Conservation (phyloP, 345 rosid species). For the Brassica carinata region DNA sequence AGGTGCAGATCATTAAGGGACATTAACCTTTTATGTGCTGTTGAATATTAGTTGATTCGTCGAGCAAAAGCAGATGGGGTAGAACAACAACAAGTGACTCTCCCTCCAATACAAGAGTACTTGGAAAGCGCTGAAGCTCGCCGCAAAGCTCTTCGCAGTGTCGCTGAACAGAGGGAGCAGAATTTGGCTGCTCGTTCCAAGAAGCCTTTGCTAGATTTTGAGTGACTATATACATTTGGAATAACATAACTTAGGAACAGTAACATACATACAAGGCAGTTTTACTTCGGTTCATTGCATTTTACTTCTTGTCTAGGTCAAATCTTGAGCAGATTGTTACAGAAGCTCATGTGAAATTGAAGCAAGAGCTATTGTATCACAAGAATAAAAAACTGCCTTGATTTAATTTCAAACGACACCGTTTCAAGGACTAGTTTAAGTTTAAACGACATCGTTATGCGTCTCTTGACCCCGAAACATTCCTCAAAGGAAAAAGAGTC, state of each 20-base stretch:
- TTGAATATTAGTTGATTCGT: slow-evolving; percentile 63
- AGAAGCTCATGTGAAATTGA: neutral
- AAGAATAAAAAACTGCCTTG: neutral
- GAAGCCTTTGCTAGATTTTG: slow-evolving; percentile 54
- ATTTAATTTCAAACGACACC: neutral
- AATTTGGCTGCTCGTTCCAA: slow-evolving; percentile 10
- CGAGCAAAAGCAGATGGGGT: slow-evolving; percentile 46
- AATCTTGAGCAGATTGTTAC: neutral
- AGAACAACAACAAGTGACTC: slow-evolving; percentile 40
- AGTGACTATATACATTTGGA: slow-evolving; percentile 4
- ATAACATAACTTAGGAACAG: neutral
- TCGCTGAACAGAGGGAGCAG: slow-evolving; percentile 41
- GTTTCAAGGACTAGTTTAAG: neutral
- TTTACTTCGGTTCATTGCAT: neutral
- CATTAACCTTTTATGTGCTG: neutral
- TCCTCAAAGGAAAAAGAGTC: neutral
- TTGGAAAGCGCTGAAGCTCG: slow-evolving; percentile 59
- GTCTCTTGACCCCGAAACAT: neutral
- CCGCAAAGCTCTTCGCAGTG: slow-evolving; percentile 49
- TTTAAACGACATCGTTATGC: neutral
- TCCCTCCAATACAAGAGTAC: slow-evolving; percentile 77
- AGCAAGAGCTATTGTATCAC: neutral
- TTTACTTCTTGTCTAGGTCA: neutral
- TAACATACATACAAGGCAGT: neutral
- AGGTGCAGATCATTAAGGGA: neutral